Evolutionary conservation across 768 basidiomycete genomes (phyloP), one percentile per base, ranked within the genome.

Genomic region (Candolleomyces aberdarensis): DNA sequence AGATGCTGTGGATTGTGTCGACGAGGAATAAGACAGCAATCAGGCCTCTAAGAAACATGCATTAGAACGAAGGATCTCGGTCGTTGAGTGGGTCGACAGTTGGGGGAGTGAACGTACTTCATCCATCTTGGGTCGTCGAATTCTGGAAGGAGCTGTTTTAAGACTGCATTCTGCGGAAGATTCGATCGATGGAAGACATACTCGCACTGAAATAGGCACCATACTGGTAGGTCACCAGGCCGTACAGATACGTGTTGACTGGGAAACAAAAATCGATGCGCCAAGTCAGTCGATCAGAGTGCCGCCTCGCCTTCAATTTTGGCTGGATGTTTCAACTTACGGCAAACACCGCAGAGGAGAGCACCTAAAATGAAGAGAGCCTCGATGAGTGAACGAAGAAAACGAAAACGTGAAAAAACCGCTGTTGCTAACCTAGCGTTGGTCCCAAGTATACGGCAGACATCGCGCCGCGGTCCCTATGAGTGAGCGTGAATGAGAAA

Each of bases 191-290:
- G n/a, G 13, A 10, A 5, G 15, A 56, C 54, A 3, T 26, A 56
- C 54, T 36, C 9, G 39, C 20, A 26, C 13, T 40, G 17, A n/a
- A 56, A n/a, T 56, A 56, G 19, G 54, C 15, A 10, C 36, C 40
- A 26, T 56, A 56, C 54, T 56, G 54, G 22, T 41, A 56, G 39
- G n/a, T 56, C 19, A 39, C n/a, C 19, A 56, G 39, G 40, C 54
- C 54, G 54, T 56, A 56, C 5, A 56, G 54, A 43, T 56, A 56
- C 19, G 54, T 56, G 40, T 56, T 56, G 31, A 56, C 54, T 56
- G 36, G 5, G 36, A 26, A 13, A 7, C 5, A 17, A 53, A 39
- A 32, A n/a, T 15, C 15, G 26, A 26, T 26, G 36, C 36, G 11
- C 5, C 6, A 36, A 36, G 36, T 36, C 36, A 36, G 36, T 11